Evolutionary conservation across 179 eudicot species (phyloP).

Genomic region (Heliamphora pulchella): DNA sequence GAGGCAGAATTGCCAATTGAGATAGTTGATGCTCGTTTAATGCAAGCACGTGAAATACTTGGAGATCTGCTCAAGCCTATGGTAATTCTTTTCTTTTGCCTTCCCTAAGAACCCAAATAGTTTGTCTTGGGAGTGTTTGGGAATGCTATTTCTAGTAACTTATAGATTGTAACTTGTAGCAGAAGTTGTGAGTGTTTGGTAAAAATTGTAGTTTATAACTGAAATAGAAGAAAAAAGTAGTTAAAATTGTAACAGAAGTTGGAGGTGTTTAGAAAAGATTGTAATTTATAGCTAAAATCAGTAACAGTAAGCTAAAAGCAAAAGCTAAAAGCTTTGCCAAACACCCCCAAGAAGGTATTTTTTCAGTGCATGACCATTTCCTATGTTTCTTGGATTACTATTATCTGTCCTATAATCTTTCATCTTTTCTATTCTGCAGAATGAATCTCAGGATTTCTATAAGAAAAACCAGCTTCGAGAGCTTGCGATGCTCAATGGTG

Average conservation of each 20-base stretch:
- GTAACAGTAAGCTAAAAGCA: no score
- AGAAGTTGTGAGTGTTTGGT: no score
- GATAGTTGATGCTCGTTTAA: slow-evolving; percentile 74
- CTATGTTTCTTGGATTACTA: background rate
- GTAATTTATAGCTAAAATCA: no score
- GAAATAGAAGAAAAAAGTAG: no score
- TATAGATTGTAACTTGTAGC: no score
- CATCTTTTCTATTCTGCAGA: slow-evolving; percentile 35
- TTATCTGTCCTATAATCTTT: background rate
- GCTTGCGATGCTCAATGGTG: slow-evolving; percentile 87
- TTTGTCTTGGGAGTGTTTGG: no score
- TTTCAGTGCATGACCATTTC: background rate
- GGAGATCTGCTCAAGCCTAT: slow-evolving; percentile 90
- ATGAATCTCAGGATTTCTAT: slow-evolving; percentile 88
- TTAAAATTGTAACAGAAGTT: no score
- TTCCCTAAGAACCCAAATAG: background rate
- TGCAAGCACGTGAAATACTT: slow-evolving; percentile 94
- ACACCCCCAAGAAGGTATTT: slow-evolving; percentile 5
- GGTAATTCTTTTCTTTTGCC: slow-evolving; percentile 37
- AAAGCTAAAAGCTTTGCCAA: no score
- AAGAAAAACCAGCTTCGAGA: slow-evolving; percentile 92
- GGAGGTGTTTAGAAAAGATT: no score
- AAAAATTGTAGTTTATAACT: no score
- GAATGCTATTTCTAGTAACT: no score
- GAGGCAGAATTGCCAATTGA: slow-evolving; percentile 98